Conservation (phyloP, 192 early-diverging fungal species). For the Hyaloraphidium curvatum region DNA sequence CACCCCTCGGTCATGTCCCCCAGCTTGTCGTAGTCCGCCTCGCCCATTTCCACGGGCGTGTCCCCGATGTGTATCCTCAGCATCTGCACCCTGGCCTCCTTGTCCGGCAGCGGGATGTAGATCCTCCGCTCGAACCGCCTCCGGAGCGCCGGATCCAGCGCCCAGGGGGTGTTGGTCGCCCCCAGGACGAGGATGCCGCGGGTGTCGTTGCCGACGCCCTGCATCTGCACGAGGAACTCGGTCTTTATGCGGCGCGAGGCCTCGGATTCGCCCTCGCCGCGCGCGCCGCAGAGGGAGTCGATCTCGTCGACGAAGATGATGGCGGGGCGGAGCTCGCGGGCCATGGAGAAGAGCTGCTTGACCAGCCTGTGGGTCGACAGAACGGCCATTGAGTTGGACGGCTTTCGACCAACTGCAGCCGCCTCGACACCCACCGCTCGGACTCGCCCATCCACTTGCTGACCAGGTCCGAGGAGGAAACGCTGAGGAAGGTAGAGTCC, state of each 20-base stretch:
- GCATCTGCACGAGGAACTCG: constrained; percentile 97
- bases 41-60: constrained; percentile 33
- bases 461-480: constrained; percentile 95
- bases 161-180: constrained; percentile 96
- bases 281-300: constrained; percentile 82
- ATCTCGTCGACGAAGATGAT: constrained; percentile 99
- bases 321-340: constrained; percentile 75
- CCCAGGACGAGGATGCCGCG: constrained; percentile 83
- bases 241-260: constrained; percentile 91
- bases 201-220: constrained; percentile 74
- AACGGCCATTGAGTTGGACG: background rate
- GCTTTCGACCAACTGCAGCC: background rate
- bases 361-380: constrained; percentile 36
- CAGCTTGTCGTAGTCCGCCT: constrained; percentile 35
- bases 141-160: constrained; percentile 79
- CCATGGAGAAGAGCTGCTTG: constrained; percentile 85
- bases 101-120: constrained; percentile 75
- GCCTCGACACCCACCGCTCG: constrained; percentile 37
- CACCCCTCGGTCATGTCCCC: constrained; percentile 42
- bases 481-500: constrained; percentile 86
- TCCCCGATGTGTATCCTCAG: constrained; percentile 37
- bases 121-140: constrained; percentile 52
- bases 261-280: constrained; percentile 95
- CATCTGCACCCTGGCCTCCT: constrained; percentile 37
- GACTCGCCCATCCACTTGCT: constrained; percentile 99